A percentile compares a stretch with the other conserved stretches of the same genome.
Conservation (phyloP, 176 grass and related monocot species). For the Paspalum vaginatum region DNA sequence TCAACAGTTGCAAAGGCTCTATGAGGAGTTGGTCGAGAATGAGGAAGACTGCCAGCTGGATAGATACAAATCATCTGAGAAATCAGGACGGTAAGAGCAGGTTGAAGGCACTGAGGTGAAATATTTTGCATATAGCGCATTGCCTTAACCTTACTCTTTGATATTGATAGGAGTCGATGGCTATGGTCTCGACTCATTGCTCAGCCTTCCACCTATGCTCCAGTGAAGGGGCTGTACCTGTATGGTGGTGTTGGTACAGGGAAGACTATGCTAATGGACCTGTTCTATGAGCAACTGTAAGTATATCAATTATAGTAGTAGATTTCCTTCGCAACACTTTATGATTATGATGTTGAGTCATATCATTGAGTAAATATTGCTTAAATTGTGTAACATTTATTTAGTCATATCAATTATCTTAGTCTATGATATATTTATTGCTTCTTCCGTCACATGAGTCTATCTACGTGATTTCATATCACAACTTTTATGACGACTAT, state of each 20-base stretch:
- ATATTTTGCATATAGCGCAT: conserved; percentile 22
- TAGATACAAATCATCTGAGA: conserved; percentile 81
- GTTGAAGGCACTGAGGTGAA: conserved; percentile 20
- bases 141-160: conserved; percentile 31
- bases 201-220: conserved; percentile 61
- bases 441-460: not conserved
- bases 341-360: not conserved
- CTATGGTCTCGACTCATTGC: conserved; percentile 79
- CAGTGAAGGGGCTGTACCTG: conserved; percentile 77
- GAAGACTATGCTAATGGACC: conserved; percentile 96
- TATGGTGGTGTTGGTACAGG: conserved; percentile 93
- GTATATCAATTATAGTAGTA: conserved; percentile 20
- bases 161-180: conserved; percentile 77
- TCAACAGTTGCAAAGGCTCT: conserved; percentile 79
- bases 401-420: not conserved
- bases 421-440: not conserved
- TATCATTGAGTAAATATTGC: not conserved
- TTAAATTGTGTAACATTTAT: not conserved
- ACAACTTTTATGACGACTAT: not conserved
- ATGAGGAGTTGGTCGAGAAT: conserved; percentile 66
- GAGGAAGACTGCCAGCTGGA: conserved; percentile 76
- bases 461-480: not conserved
- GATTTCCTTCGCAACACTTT: not conserved
- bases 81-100: conserved; percentile 57
- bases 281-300: conserved; percentile 91